These are phyloP conservation scores for Bigelowiella natans DNA, from an alignment of 78 protist genomes.

Conservation along the genomic window DNA sequence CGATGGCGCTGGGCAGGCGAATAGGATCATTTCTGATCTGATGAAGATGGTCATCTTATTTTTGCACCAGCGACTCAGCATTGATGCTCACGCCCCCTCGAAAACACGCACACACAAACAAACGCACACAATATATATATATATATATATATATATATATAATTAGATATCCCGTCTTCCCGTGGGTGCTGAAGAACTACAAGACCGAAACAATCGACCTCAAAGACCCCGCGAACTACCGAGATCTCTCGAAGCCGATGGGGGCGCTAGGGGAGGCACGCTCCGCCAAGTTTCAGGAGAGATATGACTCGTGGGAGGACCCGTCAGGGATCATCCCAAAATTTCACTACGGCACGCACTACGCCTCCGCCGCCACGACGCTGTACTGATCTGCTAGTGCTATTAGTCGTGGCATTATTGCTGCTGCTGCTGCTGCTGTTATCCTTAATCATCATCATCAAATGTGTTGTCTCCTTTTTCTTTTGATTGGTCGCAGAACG, in stretches of 20 bases:
- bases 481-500: too few relatives aligned
- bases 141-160: background rate
- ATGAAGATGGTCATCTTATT: too few relatives aligned
- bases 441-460: too few relatives aligned
- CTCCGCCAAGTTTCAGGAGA: background rate
- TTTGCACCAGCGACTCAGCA: too few relatives aligned
- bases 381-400: too few relatives aligned
- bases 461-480: too few relatives aligned
- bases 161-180: slow-evolving; percentile 7
- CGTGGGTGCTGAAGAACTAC: slow-evolving; percentile 61
- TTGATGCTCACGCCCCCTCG: too few relatives aligned
- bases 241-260: slow-evolving; percentile 84
- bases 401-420: too few relatives aligned
- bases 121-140: background rate
- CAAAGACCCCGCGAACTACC: slow-evolving; percentile 46
- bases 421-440: too few relatives aligned
- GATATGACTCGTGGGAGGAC: background rate
- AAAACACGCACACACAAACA: too few relatives aligned
- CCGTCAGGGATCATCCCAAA: background rate
- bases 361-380: background rate
- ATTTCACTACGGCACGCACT: background rate
- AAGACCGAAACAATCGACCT: slow-evolving; percentile 53
- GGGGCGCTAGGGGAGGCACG: slow-evolving; percentile 54
- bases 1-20: too few relatives aligned
- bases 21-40: too few relatives aligned